Evolutionary conservation across 2,329 filamentous ascomycete species (phyloP).

Genomic region (Epichloe bromicola): DNA sequence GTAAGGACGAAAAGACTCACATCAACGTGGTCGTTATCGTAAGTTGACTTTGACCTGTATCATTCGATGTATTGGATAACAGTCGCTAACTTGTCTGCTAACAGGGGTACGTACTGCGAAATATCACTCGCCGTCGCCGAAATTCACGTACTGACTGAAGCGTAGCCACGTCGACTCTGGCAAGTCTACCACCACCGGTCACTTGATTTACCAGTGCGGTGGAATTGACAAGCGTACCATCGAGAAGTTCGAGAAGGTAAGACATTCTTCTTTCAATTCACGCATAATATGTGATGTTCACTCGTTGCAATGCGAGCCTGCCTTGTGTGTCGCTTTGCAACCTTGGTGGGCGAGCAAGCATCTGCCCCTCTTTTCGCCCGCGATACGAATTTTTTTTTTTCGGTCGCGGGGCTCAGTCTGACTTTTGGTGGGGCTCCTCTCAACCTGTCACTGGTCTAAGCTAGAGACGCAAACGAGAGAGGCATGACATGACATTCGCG

Average conservation of each 20-base stretch:
- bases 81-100: conserved; percentile 9
- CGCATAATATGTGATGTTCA: background rate
- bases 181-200: conserved; percentile 89
- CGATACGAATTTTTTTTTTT: conserved; percentile 9
- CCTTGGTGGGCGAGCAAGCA: background rate
- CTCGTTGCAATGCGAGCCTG: background rate
- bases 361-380: conserved; percentile 2
- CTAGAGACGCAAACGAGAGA: background rate
- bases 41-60: conserved; percentile 14
- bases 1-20: conserved; percentile 93
- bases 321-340: background rate
- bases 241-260: conserved; percentile 99
- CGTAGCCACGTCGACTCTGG: conserved; percentile 91
- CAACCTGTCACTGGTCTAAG: conserved; percentile 6
- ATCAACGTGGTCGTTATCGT: conserved; percentile 97
- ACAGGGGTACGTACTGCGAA: conserved; percentile 15
- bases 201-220: conserved; percentile 99
- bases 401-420: conserved; percentile 2
- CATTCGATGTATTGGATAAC: background rate
- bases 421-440: conserved; percentile 8
- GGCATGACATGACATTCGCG: background rate
- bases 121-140: conserved; percentile 14
- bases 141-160: conserved; percentile 13
- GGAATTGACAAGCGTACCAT: conserved; percentile 99
- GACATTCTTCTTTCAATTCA: conserved; percentile 17